Conservation (phyloP, 2,329 filamentous ascomycete species). For the Metarhizium brunneum region DNA sequence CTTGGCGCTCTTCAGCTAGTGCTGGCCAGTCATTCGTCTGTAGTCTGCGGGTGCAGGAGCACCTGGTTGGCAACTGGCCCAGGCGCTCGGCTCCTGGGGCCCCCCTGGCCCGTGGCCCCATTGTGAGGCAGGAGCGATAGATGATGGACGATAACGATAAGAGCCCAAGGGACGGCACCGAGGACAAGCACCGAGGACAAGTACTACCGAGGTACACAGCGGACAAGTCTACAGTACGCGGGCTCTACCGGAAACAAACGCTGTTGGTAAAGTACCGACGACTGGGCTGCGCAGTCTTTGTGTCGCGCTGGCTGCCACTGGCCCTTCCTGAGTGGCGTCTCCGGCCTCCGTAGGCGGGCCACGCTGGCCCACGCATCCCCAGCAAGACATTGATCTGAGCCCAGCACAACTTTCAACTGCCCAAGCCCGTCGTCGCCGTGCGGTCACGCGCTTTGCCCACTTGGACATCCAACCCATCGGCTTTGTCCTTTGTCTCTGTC, state of each 20-base stretch:
- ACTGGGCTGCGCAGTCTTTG: no score
- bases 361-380: background rate
- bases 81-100: background rate
- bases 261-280: no score
- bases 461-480: conserved; percentile 20
- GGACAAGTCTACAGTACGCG: no score
- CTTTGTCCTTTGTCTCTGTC: background rate
- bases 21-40: background rate
- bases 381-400: background rate
- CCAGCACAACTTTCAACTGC: background rate
- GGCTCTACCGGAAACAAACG: no score
- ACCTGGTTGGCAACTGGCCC: no score
- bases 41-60: background rate
- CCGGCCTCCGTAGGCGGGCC: no score
- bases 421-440: conserved; percentile 16
- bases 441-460: conserved; percentile 29
- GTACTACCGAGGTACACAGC: no score
- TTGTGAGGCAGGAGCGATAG: background rate
- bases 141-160: background rate
- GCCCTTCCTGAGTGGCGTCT: background rate
- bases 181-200: no score
- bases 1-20: background rate
- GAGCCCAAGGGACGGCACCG: background rate
- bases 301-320: background rate
- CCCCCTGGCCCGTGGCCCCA: background rate